phyloP scores from a whole-genome alignment of 495 filamentous ascomycete species.

The Podospora pseudopauciseta region DNA sequence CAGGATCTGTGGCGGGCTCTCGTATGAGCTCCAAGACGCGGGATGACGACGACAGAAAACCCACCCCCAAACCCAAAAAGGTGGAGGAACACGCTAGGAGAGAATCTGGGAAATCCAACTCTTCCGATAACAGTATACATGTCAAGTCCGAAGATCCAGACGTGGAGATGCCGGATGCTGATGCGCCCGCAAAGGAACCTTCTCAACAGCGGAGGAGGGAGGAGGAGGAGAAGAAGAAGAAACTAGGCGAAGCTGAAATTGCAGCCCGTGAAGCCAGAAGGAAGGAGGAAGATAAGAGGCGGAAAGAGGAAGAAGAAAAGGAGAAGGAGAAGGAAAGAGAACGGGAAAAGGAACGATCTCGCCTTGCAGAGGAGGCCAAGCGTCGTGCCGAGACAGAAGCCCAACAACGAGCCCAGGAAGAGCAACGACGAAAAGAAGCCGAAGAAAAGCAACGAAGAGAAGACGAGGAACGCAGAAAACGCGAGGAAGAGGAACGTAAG shows the following conservation, averaged over 20 bases:
- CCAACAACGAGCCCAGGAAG: conserved; percentile 49
- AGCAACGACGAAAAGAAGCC: conserved; percentile 36
- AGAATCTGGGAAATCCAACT: conserved; percentile 37
- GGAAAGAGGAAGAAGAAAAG: conserved; percentile 41
- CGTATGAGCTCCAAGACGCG: conserved; percentile 28
- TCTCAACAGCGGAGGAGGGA: conserved; percentile 45
- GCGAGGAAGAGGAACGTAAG: conserved; percentile 49
- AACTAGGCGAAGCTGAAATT: conserved; percentile 30
- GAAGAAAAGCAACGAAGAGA: conserved; percentile 28
- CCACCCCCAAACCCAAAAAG: conserved; percentile 36
- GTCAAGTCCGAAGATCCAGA: conserved; percentile 48
- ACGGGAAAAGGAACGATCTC: conserved; percentile 22
- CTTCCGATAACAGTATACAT: conserved; percentile 44
- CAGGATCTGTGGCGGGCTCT: conserved; percentile 13
- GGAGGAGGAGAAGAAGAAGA: conserved; percentile 48
- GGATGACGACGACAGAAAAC: conserved; percentile 40
- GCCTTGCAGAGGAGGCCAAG: conserved; percentile 26
- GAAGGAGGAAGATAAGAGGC: conserved; percentile 25
- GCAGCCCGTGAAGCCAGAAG: conserved; percentile 31
- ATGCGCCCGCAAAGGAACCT: conserved; percentile 25
- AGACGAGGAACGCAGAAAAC: conserved; percentile 33
- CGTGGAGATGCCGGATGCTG: conserved; percentile 46
- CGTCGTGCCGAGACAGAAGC: conserved; percentile 31
- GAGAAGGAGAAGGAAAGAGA: conserved; percentile 20
- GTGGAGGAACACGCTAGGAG: conserved; percentile 34